Evolutionary conservation across 106 monocot genomes (phyloP), one percentile per base, ranked within the genome.

Genomic region (Dioscorea alata): DNA sequence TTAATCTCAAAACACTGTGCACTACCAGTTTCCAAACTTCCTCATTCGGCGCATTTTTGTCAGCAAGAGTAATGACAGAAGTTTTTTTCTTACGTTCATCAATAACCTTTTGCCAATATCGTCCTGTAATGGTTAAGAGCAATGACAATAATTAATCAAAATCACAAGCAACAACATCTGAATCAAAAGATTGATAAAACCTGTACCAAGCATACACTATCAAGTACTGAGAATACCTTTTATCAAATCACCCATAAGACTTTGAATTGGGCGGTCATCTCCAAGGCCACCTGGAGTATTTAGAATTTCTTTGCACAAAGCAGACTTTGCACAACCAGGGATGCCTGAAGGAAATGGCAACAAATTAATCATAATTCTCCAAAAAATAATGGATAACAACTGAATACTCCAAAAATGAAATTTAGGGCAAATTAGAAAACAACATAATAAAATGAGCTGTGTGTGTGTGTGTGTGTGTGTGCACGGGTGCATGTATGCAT

Each of bases 11-110:
- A 17, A 13, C 12, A 60, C 2, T 6, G 57, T 10, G 63, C 7
- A 34, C 42, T 71, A 92, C 99, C 82, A 83, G 90, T 54, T 75
- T 81, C 99, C 99, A 99, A 6, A 99, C 99, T 87, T 99, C 99
- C 76, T 99, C 99, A 76, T 99, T 99, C 53, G 99, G 99, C 23
- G 99, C 99, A 87, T 99, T 99, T 83, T 99, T 99, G 72, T 99
- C 99, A 66, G 99, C 99, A 69, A 99, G 87, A 51, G 81, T 99
- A 76, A 99, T 85, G 18, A 85, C 51, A 79, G 66, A 76, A 33
- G 99, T 93, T 65, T 82, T 99, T 74, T 71, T 87, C 71, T 69
- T 89, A 33, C 85, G 73, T 64, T 99, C 92, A 33, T 99, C 93
- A 50, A 83, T 82, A 77, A 99, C 85, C 69, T 90, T 92, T 52